phyloP scores from a whole-genome alignment of 2,329 filamentous ascomycete genomes.

The Ophiostoma himal-ulmi region DNA sequence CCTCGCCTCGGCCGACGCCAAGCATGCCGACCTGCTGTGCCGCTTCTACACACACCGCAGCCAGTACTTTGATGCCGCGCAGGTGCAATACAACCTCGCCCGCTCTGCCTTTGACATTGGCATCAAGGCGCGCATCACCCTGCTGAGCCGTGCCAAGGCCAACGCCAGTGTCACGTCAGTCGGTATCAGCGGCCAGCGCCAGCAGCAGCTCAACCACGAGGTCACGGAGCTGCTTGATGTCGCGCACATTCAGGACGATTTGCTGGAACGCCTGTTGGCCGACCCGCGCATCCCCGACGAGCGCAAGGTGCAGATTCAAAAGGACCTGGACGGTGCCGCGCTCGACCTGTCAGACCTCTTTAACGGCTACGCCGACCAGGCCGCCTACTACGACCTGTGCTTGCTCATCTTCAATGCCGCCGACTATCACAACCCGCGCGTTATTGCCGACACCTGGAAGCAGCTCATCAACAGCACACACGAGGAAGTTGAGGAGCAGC shows the following conservation, averaged over 20 bases:
- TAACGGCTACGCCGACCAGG: slow-evolving; percentile 84
- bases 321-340: slow-evolving; percentile 70
- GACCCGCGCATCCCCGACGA: slow-evolving; percentile 64
- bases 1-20: slow-evolving; percentile 63
- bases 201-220: slow-evolving; percentile 78
- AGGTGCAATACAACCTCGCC: slow-evolving; percentile 77
- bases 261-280: slow-evolving; percentile 68
- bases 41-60: slow-evolving; percentile 82
- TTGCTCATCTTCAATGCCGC: slow-evolving; percentile 87
- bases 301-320: slow-evolving; percentile 58
- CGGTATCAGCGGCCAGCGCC: slow-evolving; percentile 69
- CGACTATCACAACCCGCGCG: slow-evolving; percentile 80
- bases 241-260: slow-evolving; percentile 89
- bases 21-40: slow-evolving; percentile 86
- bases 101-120: slow-evolving; percentile 70
- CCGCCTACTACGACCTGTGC: slow-evolving; percentile 83
- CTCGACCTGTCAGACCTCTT: slow-evolving; percentile 78
- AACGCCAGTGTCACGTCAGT: slow-evolving; percentile 81
- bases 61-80: slow-evolving; percentile 78
- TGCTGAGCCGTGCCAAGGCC: slow-evolving; percentile 83
- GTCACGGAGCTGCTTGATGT: slow-evolving; percentile 84
- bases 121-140: slow-evolving; percentile 81
- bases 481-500: slow-evolving; percentile 44
- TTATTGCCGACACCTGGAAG: slow-evolving; percentile 80
- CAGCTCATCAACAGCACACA: slow-evolving; percentile 71